Evolutionary conservation across 2,329 filamentous ascomycete species (phyloP), one percentile per base, ranked within the genome.

Genomic region (Aspergillus sp.): DNA sequence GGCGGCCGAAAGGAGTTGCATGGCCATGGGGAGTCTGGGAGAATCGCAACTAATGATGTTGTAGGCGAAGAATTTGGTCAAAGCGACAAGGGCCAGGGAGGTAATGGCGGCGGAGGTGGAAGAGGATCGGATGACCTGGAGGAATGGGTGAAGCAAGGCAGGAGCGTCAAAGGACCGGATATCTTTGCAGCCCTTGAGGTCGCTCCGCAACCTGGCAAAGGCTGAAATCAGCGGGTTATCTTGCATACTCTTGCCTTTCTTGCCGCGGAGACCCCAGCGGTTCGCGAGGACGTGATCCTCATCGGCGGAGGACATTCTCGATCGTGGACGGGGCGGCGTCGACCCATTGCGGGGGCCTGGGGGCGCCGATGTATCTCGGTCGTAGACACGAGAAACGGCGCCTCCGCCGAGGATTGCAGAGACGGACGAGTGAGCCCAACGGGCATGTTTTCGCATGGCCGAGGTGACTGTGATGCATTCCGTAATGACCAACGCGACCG

Each of bases 391-490:
- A 57, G 83, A 81, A 38, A 73, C 74, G 53, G 73, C 74, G 63
- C 82, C 83, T 65, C 92, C 92, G 54, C 95, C 95, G 32, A 99
- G 83, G 62, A 99, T 99, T 56, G 94, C 94, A 39, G 95, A 92
- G 48, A 99, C 95, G 5, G 93, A 97, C 11, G 93, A 96, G 75
- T 98, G 93, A 51, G 92, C 92, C 83, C 94, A 98, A 66, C 95
- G 90, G 65, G 92, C 90, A 85, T 97, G 90, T 80, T 99, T 99
- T 72, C 96, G 93, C 85, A 99, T 97, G 62, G 93, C 92, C 64
- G 94, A 97, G 13, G 95, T 98, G 79, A 99, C 94, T 49, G 93
- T 94, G 74, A 98, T 98, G 78, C 95, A 99, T 88, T 99, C 95
- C 78, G 94, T 96, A 64, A 96, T 96, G 66, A 99, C 92, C 70